Evolutionary conservation across 2,329 filamentous ascomycete species (phyloP).

Genomic region (Thermoascus crustaceus): DNA sequence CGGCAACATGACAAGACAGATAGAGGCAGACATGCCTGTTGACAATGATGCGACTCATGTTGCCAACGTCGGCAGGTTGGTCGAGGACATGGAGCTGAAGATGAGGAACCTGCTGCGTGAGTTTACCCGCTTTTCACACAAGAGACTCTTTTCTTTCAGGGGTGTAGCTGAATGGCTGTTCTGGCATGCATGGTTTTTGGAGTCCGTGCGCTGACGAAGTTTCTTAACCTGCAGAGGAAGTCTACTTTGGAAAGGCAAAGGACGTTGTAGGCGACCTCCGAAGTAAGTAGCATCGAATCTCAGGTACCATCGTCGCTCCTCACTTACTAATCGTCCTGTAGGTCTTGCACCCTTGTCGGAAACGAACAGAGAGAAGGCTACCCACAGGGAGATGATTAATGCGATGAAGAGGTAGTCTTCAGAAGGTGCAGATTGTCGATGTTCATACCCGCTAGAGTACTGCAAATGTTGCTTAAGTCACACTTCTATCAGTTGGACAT

Average conservation of each 20-base stretch:
- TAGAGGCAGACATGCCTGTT: conserved; percentile 83
- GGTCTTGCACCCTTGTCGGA: conserved; percentile 73
- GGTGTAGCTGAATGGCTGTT: too few relatives aligned
- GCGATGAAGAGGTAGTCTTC: conserved; percentile 38
- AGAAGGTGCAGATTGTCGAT: not conserved
- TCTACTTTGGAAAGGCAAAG: conserved; percentile 99
- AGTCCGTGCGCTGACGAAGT: conserved; percentile 7
- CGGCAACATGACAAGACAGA: conserved; percentile 95
- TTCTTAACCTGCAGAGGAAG: conserved; percentile 56
- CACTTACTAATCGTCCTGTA: conserved; percentile 20
- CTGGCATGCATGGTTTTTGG: conserved; percentile 1
- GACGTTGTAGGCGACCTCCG: conserved; percentile 93
- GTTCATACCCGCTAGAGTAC: conserved; percentile 1
- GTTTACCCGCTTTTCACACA: conserved; percentile 14
- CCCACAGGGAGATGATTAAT: conserved; percentile 80
- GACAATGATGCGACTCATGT: conserved; percentile 90
- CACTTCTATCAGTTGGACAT: not conserved
- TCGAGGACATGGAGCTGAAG: conserved; percentile 99
- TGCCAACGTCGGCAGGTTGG: conserved; percentile 83
- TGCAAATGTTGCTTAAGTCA: not conserved
- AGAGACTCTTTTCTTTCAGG: too few relatives aligned
- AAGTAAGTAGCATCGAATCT: conserved; percentile 45
- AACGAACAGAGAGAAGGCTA: conserved; percentile 70
- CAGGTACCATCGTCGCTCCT: conserved; percentile 1
- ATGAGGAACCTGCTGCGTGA: conserved; percentile 87